These are phyloP conservation scores for Botrytis cinerea DNA, from an alignment of 2,329 filamentous ascomycete species.

Conservation along the genomic window DNA sequence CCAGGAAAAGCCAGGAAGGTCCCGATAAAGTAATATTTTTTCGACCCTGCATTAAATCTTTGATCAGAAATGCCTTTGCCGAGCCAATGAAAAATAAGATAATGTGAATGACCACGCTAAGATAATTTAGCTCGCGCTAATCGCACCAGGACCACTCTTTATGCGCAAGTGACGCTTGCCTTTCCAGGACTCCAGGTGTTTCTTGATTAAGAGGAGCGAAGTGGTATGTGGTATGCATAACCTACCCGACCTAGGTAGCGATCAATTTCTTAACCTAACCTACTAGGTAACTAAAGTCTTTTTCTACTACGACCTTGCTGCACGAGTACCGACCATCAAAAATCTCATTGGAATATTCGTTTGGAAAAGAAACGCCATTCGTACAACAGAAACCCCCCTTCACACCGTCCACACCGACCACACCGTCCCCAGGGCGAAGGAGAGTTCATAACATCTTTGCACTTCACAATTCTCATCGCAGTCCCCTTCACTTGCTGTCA, in stretches of 20 bases:
- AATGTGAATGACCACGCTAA: slow-evolving; percentile 24
- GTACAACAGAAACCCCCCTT: neutral
- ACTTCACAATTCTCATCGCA: neutral
- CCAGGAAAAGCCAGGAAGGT: neutral
- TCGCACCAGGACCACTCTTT: slow-evolving; percentile 2
- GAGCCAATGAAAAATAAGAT: slow-evolving; percentile 13
- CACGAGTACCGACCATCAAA: neutral
- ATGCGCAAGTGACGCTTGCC: slow-evolving; percentile 16
- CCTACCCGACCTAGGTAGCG: slow-evolving; percentile 9
- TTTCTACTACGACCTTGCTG: neutral
- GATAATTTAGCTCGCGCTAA: neutral
- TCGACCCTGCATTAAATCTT: slow-evolving; percentile 22
- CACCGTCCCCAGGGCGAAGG: neutral
- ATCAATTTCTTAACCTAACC: neutral
- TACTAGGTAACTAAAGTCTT: neutral
- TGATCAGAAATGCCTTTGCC: neutral
- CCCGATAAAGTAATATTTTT: neutral
- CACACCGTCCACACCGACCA: neutral
- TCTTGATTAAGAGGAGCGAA: neutral
- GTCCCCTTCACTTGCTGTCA: no score
- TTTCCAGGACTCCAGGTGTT: neutral
- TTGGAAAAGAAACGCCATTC: neutral
- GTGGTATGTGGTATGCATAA: neutral
- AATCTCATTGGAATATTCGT: neutral
- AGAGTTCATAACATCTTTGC: neutral